A percentile compares a stretch with the other conserved stretches of the same genome.
These are phyloP conservation scores for Closterium sp. DNA, from an alignment of 139 green algal species.

Conservation along the genomic window DNA sequence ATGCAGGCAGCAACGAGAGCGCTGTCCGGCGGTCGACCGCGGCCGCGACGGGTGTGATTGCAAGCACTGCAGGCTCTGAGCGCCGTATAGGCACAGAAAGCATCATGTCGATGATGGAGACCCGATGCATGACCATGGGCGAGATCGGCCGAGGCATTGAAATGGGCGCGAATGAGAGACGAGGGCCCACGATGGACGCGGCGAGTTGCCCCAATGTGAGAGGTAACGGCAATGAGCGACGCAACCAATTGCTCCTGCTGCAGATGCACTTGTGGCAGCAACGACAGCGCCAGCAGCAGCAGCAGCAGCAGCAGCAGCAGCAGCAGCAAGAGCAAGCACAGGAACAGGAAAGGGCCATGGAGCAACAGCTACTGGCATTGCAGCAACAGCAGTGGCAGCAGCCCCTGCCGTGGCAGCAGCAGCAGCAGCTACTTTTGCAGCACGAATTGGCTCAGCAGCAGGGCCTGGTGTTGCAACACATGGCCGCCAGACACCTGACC, in stretches of 20 bases:
- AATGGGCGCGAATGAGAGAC: too few relatives aligned
- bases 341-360: not conserved
- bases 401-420: too few relatives aligned
- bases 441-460: not conserved
- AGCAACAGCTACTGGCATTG: not conserved
- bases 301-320: not conserved
- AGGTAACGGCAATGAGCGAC: not conserved
- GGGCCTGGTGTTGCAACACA: not conserved
- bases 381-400: not conserved
- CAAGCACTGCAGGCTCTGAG: not conserved
- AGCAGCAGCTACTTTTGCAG: not conserved
- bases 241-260: not conserved
- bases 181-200: too few relatives aligned
- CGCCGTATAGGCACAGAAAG: not conserved
- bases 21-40: not conserved
- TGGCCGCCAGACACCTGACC: not conserved
- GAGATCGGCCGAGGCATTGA: too few relatives aligned
- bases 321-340: not conserved
- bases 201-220: too few relatives aligned
- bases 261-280: not conserved
- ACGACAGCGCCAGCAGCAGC: too few relatives aligned
- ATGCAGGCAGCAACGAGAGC: too few relatives aligned
- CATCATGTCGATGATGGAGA: too few relatives aligned
- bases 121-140: not conserved
- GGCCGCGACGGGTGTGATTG: not conserved